Conservation (phyloP, 2,329 filamentous ascomycete species). For the Blumeriella jaapii region DNA sequence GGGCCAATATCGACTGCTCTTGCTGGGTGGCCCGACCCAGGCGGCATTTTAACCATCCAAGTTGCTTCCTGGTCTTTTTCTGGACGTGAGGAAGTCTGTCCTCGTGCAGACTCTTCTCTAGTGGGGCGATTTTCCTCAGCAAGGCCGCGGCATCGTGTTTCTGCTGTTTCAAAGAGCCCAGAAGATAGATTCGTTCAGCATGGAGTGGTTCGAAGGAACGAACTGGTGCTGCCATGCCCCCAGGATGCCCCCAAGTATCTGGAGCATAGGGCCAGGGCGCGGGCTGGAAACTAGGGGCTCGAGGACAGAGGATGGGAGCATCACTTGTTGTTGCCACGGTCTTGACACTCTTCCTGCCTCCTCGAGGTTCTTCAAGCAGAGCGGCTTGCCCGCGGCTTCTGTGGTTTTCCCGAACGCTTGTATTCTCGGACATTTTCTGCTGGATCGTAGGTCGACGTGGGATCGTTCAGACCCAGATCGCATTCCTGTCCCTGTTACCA, state of each 20-base stretch:
- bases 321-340: not conserved
- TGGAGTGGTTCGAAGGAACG: constrained; percentile 3
- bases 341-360: not conserved
- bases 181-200: constrained; percentile 4
- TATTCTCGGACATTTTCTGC: not conserved
- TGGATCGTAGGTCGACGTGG: not conserved
- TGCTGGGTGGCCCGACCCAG: not conserved
- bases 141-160: not conserved
- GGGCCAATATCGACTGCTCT: not conserved
- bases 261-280: not conserved
- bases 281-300: not conserved
- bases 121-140: not conserved
- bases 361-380: not conserved
- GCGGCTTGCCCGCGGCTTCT: not conserved
- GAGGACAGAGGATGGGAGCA: not conserved
- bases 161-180: constrained; percentile 2
- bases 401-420: not conserved
- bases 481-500: not conserved
- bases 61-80: not conserved
- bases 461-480: not conserved
- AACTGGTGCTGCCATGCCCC: not conserved
- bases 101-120: not conserved
- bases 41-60: not conserved
- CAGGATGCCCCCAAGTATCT: not conserved
- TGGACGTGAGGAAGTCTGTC: not conserved